phyloP scores from a whole-genome alignment of 371 early-diverging fungal genomes.

The Mortierella sp. region DNA sequence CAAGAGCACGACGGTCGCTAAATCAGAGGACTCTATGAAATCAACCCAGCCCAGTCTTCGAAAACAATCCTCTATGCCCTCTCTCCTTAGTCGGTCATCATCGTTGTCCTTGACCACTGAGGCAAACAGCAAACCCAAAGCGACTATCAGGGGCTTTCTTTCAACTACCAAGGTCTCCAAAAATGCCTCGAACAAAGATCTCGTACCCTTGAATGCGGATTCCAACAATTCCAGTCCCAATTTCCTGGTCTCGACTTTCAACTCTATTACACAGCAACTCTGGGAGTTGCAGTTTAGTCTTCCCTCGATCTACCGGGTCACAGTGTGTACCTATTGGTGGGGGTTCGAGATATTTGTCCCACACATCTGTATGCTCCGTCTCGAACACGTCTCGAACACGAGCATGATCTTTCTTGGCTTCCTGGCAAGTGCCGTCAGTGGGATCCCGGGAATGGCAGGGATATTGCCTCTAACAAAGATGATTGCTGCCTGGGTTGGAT shows the following conservation, averaged over 20 bases:
- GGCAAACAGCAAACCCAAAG: slow-evolving; percentile 21
- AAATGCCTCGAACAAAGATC: too few species aligned
- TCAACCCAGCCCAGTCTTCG: not conserved
- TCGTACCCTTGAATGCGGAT: too few species aligned
- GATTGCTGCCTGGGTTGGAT: slow-evolving; percentile 56
- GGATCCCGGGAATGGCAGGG: slow-evolving; percentile 46
- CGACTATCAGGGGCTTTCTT: not conserved
- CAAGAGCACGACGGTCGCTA: slow-evolving; percentile 6
- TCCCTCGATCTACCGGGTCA: slow-evolving; percentile 41
- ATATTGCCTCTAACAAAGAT: slow-evolving; percentile 50
- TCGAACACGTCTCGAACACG: slow-evolving; percentile 46
- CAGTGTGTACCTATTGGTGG: slow-evolving; percentile 56
- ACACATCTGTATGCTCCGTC: slow-evolving; percentile 50
- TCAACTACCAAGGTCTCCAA: not conserved
- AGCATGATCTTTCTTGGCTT: slow-evolving; percentile 54
- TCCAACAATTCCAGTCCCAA: too few species aligned
- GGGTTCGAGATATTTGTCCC: slow-evolving; percentile 58
- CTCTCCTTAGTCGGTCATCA: not conserved
- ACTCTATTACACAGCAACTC: slow-evolving; percentile 44
- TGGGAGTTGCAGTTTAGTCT: slow-evolving; percentile 15
- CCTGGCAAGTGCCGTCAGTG: slow-evolving; percentile 35
- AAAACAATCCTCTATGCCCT: not conserved
- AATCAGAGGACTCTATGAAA: slow-evolving; percentile 1
- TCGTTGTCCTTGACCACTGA: slow-evolving; percentile 8
- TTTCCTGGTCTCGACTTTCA: slow-evolving; percentile 37